Conservation (phyloP, 371 early-diverging fungal genomes). For the Mucor circinelloides region DNA sequence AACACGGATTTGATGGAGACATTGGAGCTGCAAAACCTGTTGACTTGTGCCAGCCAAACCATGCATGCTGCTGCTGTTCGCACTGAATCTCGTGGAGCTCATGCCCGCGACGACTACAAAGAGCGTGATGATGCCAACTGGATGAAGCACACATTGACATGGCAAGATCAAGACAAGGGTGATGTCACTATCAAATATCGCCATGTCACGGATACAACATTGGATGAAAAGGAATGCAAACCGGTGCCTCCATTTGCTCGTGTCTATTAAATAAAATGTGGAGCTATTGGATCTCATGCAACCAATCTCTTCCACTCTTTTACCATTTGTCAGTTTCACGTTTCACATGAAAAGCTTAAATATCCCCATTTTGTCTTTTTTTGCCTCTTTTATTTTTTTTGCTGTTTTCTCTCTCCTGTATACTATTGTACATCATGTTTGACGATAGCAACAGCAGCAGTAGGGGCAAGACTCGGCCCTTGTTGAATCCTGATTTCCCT, state of each 20-base stretch:
- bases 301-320: too few relatives aligned
- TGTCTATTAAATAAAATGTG: slow-evolving; percentile 74
- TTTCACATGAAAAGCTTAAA: not conserved
- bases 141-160: slow-evolving; percentile 98
- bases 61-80: slow-evolving; percentile 95
- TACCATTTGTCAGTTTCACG: not conserved
- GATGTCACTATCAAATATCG: slow-evolving; percentile 85
- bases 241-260: slow-evolving; percentile 92
- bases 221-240: slow-evolving; percentile 93
- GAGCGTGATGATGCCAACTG: slow-evolving; percentile 90
- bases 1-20: slow-evolving; percentile 97
- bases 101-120: slow-evolving; percentile 94
- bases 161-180: slow-evolving; percentile 83
- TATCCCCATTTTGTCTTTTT: not conserved
- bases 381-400: not conserved
- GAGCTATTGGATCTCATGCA: not conserved
- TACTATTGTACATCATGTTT: not conserved
- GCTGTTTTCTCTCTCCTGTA: not conserved
- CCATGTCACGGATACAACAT: slow-evolving; percentile 74
- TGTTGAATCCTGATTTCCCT: not conserved
- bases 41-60: slow-evolving; percentile 95
- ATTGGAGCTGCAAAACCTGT: slow-evolving; percentile 94
- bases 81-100: slow-evolving; percentile 97
- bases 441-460: not conserved
- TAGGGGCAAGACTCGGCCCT: not conserved